Evolutionary conservation across 306 rosid species (phyloP).

Genomic region (Rosa persica): DNA sequence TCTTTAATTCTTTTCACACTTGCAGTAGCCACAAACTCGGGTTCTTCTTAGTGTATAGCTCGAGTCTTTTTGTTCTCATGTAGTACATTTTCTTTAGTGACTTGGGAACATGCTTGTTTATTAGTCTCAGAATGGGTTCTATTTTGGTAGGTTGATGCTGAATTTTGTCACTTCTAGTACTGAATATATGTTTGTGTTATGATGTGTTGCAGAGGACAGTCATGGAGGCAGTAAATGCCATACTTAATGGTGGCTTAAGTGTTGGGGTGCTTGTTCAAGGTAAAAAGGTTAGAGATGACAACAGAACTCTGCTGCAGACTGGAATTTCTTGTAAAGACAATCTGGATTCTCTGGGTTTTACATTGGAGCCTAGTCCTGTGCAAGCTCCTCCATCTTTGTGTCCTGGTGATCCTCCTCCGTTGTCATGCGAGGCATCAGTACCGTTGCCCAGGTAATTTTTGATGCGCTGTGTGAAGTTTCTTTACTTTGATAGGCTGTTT

Average conservation of each 20-base stretch:
- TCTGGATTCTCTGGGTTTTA: conserved; percentile 64
- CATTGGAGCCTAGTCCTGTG: conserved; percentile 63
- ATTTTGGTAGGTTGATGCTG: conserved; percentile 10
- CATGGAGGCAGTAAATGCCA: conserved; percentile 74
- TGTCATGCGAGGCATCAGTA: conserved; percentile 40
- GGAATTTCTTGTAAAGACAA: conserved; percentile 77
- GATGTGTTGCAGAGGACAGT: conserved; percentile 59
- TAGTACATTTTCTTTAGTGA: background rate
- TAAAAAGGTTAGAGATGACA: conserved; percentile 73
- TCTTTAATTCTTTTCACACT: background rate
- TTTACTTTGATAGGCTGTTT: background rate
- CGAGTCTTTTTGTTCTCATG: background rate
- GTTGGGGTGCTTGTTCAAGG: conserved; percentile 78
- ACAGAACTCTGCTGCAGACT: conserved; percentile 70
- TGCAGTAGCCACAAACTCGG: conserved; percentile 1
- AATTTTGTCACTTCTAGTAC: background rate
- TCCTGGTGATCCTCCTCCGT: conserved; percentile 43
- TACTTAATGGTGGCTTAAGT: conserved; percentile 65
- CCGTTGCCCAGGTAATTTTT: conserved; percentile 50
- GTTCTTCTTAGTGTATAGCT: background rate
- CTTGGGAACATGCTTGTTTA: conserved; percentile 6
- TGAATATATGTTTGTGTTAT: background rate
- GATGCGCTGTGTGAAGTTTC: background rate
- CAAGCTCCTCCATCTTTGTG: conserved; percentile 45
- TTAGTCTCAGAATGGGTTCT: conserved; percentile 14